phyloP scores from a whole-genome alignment of 352 stramenopile genomes.

The Pythium dissimile region DNA sequence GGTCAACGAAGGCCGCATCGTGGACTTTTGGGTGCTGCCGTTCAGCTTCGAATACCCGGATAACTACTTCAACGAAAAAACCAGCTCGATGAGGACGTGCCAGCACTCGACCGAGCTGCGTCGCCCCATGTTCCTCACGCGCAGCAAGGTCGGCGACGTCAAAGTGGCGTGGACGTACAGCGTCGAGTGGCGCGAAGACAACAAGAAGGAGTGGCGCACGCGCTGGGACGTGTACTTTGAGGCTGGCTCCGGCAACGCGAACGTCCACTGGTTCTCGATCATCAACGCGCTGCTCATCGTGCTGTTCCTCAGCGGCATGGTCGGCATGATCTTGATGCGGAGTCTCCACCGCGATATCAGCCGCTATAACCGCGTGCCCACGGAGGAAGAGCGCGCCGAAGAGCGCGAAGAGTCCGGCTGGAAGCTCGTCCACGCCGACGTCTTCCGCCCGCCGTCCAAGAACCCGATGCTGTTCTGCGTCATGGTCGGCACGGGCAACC shows the following conservation, averaged over 20 bases:
- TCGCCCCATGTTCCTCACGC: slow-evolving; percentile 74
- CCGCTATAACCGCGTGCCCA: slow-evolving; percentile 96
- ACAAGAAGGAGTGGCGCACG: slow-evolving; percentile 95
- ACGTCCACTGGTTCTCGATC: slow-evolving; percentile 99
- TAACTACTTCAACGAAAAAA: slow-evolving; percentile 53
- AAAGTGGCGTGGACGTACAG: slow-evolving; percentile 97
- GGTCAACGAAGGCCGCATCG: slow-evolving; percentile 92
- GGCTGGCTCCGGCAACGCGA: slow-evolving; percentile 82
- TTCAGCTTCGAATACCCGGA: slow-evolving; percentile 95
- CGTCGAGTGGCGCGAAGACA: slow-evolving; percentile 95
- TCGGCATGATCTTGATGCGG: slow-evolving; percentile 98
- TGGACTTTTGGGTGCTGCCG: slow-evolving; percentile 98
- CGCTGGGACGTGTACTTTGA: slow-evolving; percentile 99
- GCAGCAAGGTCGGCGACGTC: slow-evolving; percentile 80
- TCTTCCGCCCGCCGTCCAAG: slow-evolving; percentile 96
- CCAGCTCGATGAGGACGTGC: slow-evolving; percentile 73
- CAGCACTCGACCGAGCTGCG: slow-evolving; percentile 66
- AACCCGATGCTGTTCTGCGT: slow-evolving; percentile 97
- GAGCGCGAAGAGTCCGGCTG: slow-evolving; percentile 98
- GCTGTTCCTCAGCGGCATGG: slow-evolving; percentile 98
- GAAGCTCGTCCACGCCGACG: slow-evolving; percentile 99
- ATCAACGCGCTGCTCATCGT: slow-evolving; percentile 99
- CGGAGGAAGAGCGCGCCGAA: slow-evolving; percentile 96
- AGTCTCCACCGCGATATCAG: slow-evolving; percentile 98
- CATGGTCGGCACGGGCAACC: slow-evolving; percentile 96